Base-by-base conservation (phyloP, 352 stramenopile genomes). In the Pythium inflatum region DNA sequence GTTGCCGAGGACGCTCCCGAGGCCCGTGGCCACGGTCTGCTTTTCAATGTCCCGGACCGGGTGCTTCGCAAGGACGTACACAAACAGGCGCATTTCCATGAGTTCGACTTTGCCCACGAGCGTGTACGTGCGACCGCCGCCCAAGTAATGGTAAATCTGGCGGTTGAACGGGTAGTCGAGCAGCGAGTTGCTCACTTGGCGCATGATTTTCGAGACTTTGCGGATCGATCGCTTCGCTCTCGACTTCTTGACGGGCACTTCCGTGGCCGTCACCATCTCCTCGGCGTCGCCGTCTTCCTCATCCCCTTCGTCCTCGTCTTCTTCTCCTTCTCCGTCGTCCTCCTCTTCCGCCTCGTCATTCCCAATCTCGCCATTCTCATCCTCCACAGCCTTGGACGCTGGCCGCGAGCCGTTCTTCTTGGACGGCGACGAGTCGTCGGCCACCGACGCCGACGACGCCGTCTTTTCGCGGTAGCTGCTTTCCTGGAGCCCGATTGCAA, bases 401-500 rank as follows among this genome's bases (percentile, higher is more conserved):
- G 59, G 40, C 0, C 60, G 77, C 48, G 56, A 79, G 33, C 41
- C 57, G 22, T 22, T 76, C 55, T 69, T 73, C 30, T 67, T 67
- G 11, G 24, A 7, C 1, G 36, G 28, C 22, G 57, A 55, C 34
- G 25, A 24, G 9, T n/a, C 51, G 20, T 68, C 51, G 40, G 61
- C 66, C 14, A 36, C 43, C 2, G 48, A 41, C 2, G 50, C 45
- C 2, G 31, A 24, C 13, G 58, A 49, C 6, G 57, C 41, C 36
- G 38, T 63, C 33, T 83, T 87, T 56, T 89, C 79, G 38, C 75
- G 80, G 68, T 95, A 95, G 24, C 82, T 88, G 70, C 84, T 94
- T 66, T 97, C 88, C 59, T 97, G 88, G 7, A 95, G 73, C 0
- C 87, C 87, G 22, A 97, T 77, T 0, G 78, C 86, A n/a, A 97